Base-by-base conservation (phyloP, 257 asterid genomes). In the Gentiana dahurica region DNA sequence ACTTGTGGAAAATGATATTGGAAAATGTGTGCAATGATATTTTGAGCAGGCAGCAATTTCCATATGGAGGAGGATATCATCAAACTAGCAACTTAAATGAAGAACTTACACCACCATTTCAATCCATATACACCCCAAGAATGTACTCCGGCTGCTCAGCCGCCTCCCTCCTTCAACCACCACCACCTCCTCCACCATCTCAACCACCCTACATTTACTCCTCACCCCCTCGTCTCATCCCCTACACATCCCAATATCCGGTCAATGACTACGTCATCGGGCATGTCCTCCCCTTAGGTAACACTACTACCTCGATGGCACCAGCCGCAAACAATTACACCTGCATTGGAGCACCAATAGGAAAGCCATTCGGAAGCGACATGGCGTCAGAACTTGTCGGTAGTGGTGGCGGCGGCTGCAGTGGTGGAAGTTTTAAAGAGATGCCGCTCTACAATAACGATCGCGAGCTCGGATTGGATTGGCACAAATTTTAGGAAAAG, bases 271-370 rank as follows among this genome's bases (percentile, higher is more conserved):
- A 86, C 77, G 73, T 66, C 4, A 57, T 86, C 34, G 95, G 97
- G 2, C 94, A 78, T 24, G 86, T 77, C 5, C 58, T 89, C 53
- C 64, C 87, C 0, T 67, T 61, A 37, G 37, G 64, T 39, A 59
- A 34, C 64, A 43, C 65, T 35, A 5, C 56, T 38, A 64, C 45
- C 54, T 69, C 70, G 36, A 59, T 62, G 44, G 13, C 66, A 34
- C 10, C 77, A 1, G 51, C 34, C 57, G 3, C 78, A 75, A 15
- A 6, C 7, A 83, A 68, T 52, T 83, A 89, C 76, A 81, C 97
- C 35, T 85, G 95, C 81, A 65, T 89, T 12, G 97, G 97, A 3
- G 95, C 89, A 2, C 95, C 97, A 53, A 80, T 85, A 55, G 82
- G 81, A 34, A 80, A 61, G 9, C 84, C 81, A 34, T 63, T 65